Base-by-base conservation (phyloP, 2,329 filamentous ascomycete genomes). In the Penicillium hordei region DNA sequence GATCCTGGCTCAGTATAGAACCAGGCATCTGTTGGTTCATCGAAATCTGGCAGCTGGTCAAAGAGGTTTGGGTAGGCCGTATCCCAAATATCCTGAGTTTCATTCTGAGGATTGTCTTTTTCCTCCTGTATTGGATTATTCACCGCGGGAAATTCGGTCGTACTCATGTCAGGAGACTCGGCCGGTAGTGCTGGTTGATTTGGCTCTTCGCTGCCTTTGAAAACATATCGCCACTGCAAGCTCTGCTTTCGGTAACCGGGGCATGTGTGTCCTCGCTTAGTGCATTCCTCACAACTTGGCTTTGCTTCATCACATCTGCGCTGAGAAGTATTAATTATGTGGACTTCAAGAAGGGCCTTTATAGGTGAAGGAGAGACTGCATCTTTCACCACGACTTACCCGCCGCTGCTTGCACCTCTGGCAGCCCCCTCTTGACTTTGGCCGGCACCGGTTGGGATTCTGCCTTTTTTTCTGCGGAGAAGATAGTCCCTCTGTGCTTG, bases 301-400 rank as follows among this genome's bases (percentile, higher is more conserved):
- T 63, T 66, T 39, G 64, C 57, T 50, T 66, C 64, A 40, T 66
- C 64, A 56, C 64, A 66, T 57, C 63, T 65, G 38, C 64, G 63
- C 64, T 65, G n/a, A 17, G 27, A 40, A 42, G 29, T 27, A 25
- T 33, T 43, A 57, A n/a, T 2, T 21, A 34, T 27, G 1, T 42
- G 29, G n/a, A 38, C 5, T 3, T 13, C 9, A 13, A 38, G 7
- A 17, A 21, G n/a, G 13, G 25, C 48, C 53, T 36, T 23, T 48
- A 8, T 43, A 15, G 2, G 9, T 23, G 44, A 52, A 56, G 53
- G 38, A 52, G 40, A 23, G 40, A 55, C 49, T 56, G 42, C 27
- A 55, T 55, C 49, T 50, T 62, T 57, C 44, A 64, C 55, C 51
- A 60, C 58, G 40, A 66, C 64, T 65, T 65, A 66, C 64, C 58